phyloP scores from a whole-genome alignment of 2,329 filamentous ascomycete species.

The Sarocladium brachiariae region DNA sequence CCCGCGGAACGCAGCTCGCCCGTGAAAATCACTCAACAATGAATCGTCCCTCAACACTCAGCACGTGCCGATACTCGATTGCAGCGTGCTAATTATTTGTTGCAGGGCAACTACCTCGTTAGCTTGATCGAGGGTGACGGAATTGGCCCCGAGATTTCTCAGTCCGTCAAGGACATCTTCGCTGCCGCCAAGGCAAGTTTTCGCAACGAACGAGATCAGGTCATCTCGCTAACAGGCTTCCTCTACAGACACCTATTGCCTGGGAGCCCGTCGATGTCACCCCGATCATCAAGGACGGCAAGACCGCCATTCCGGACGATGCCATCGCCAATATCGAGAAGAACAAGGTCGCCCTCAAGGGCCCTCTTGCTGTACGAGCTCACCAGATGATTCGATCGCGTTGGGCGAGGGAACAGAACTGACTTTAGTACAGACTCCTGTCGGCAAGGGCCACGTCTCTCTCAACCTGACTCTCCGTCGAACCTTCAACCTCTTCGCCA shows the following conservation, averaged over 20 bases:
- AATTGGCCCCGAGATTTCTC: slow-evolving; percentile 95
- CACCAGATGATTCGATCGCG: slow-evolving; percentile 14
- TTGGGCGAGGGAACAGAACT: neutral
- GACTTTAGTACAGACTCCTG: slow-evolving; percentile 58
- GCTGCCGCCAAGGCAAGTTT: slow-evolving; percentile 75
- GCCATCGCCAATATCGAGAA: slow-evolving; percentile 89
- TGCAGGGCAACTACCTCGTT: slow-evolving; percentile 87
- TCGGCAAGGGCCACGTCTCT: slow-evolving; percentile 98
- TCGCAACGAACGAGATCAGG: slow-evolving; percentile 9
- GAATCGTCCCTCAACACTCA: no score
- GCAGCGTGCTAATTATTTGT: slow-evolving; percentile 8
- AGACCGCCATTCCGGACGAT: slow-evolving; percentile 86
- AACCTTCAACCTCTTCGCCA: slow-evolving; percentile 99
- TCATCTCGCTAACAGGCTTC: slow-evolving; percentile 18
- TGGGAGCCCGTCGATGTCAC: slow-evolving; percentile 98
- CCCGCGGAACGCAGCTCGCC: slow-evolving; percentile 12
- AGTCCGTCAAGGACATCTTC: slow-evolving; percentile 99
- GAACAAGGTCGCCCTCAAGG: slow-evolving; percentile 98
- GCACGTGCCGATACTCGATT: neutral
- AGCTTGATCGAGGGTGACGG: slow-evolving; percentile 98
- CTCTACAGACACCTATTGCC: slow-evolving; percentile 69
- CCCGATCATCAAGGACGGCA: slow-evolving; percentile 87
- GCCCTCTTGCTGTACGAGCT: slow-evolving; percentile 75
- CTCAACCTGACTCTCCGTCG: slow-evolving; percentile 97
- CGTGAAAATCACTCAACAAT: slow-evolving; percentile 40